Conservation (phyloP, 331 rosid species). For the Pyrus hybrid region DNA sequence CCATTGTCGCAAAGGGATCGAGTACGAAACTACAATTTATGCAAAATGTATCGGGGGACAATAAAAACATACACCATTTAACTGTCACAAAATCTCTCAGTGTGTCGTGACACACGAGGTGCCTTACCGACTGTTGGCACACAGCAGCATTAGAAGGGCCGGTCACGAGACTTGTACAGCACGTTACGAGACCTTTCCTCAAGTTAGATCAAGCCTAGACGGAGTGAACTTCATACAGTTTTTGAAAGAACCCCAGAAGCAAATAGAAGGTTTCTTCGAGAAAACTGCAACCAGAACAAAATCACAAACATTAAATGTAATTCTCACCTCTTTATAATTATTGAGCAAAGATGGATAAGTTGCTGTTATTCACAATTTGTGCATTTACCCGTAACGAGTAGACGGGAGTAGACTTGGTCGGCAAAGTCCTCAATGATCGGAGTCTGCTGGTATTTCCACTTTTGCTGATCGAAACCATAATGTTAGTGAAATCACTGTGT, state of each 20-base stretch:
- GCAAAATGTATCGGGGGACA: background rate
- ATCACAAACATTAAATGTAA: background rate
- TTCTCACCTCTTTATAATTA: too few relatives aligned
- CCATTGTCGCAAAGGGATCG: background rate
- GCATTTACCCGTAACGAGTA: conserved; percentile 53
- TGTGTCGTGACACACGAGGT: background rate
- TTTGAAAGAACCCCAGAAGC: conserved; percentile 82
- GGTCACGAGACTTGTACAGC: background rate
- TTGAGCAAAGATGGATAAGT: background rate
- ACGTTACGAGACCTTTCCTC: too few relatives aligned
- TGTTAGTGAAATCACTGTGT: background rate
- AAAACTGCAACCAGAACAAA: conserved; percentile 53
- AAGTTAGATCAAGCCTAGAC: background rate
- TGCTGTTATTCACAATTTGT: background rate
- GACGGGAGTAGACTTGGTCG: conserved; percentile 83
- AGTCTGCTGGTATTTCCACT: conserved; percentile 69
- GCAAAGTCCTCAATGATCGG: conserved; percentile 73
- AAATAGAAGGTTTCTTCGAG: conserved; percentile 92
- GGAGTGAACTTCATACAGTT: conserved; percentile 2
- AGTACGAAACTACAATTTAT: background rate
- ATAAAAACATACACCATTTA: background rate
- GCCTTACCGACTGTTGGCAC: background rate
- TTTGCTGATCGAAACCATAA: conserved; percentile 33
- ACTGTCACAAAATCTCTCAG: background rate
- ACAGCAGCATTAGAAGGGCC: background rate